Base-by-base conservation (phyloP, 305 asterid genomes). In the Fraxinus nigra region DNA sequence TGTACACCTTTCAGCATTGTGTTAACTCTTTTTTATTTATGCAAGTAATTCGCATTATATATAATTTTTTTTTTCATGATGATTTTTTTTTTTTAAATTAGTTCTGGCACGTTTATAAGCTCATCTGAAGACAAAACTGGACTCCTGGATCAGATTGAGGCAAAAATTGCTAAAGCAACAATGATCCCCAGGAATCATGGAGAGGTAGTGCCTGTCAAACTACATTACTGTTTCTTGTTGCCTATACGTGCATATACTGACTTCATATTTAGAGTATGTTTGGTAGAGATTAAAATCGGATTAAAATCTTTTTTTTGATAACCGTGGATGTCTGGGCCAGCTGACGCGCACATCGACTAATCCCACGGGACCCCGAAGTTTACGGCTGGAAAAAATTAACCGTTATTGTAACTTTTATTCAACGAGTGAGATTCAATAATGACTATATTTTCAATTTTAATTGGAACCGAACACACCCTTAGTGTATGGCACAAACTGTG, bases 51-150 rank as follows among this genome's bases (percentile, higher is more conserved):
- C 26, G 33, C 34, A 38, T 48, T 43, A 24, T 78, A 73, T 30
- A 38, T 78, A 38, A 37, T 35, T n/a, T 33, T 10, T 63, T 74
- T 38, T 1, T 40, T 65, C 38, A 20, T 81, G 7, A 54, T 54
- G 18, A 4, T n/a, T 51, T 16, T 6, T 14, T 34, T 63, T 73
- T 48, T 34, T 75, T n/a, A n/a, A n/a, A 4, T 81, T 85, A 96
- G 99, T 87, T 96, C 98, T 75, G 99, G 98, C 84, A 93, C 89
- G 91, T 96, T 96, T 88, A 82, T 96, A 33, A 90, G 97, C 75
- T 89, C 98, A 48, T 90, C 92, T 30, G 98, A 96, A 87, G 99
- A 96, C 89, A 90, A 93, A 86, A 86, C 94, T 78, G 98, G 99
- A 79, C 85, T 85, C 72, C 86, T 96, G 92, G 89, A 75, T 85